These are phyloP conservation scores for Xylariomycetidae sp. DNA, from an alignment of 2,329 filamentous ascomycete genomes.

Conservation along the genomic window DNA sequence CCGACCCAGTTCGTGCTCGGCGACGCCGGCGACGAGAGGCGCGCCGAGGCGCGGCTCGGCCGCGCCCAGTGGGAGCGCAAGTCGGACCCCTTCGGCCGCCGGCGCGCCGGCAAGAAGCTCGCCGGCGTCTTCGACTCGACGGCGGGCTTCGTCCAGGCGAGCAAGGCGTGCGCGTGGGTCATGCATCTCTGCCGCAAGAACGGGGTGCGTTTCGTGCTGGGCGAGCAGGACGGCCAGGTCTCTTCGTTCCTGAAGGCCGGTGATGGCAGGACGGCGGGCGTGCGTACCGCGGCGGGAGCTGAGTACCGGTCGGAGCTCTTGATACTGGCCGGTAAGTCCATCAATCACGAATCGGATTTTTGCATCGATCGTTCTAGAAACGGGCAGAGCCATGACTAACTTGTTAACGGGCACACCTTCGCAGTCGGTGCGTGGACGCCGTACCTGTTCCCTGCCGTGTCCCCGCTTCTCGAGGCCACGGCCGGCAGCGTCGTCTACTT, in stretches of 20 bases:
- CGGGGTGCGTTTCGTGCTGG: constrained; percentile 39
- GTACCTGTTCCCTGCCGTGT: constrained; percentile 13
- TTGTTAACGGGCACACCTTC: constrained; percentile 7
- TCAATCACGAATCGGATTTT: neutral
- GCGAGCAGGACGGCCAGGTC: constrained; percentile 17
- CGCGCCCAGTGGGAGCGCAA: constrained; percentile 18
- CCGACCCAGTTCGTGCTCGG: constrained; percentile 15
- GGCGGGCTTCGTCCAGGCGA: constrained; percentile 38
- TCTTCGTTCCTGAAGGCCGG: constrained; percentile 24
- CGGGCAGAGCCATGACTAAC: constrained; percentile 20
- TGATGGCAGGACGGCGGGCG: constrained; percentile 3
- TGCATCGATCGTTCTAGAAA: neutral
- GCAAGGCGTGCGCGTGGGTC: constrained; percentile 21
- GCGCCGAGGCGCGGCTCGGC: constrained; percentile 11
- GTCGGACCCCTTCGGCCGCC: constrained; percentile 29
- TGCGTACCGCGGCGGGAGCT: constrained; percentile 4
- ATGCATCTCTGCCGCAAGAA: constrained; percentile 31
- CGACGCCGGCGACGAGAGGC: constrained; percentile 9
- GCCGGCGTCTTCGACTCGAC: constrained; percentile 38
- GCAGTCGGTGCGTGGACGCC: constrained; percentile 19
- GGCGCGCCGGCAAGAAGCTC: constrained; percentile 13
- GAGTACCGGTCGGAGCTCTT: constrained; percentile 7
- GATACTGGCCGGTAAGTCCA: constrained; percentile 10
- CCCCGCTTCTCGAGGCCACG: constrained; percentile 17
- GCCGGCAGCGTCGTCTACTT: constrained; percentile 24